A percentile compares a stretch with the other conserved stretches of the same genome.
Evolutionary conservation across 768 basidiomycete species (phyloP).

Genomic region (Rubroboletus satanas): DNA sequence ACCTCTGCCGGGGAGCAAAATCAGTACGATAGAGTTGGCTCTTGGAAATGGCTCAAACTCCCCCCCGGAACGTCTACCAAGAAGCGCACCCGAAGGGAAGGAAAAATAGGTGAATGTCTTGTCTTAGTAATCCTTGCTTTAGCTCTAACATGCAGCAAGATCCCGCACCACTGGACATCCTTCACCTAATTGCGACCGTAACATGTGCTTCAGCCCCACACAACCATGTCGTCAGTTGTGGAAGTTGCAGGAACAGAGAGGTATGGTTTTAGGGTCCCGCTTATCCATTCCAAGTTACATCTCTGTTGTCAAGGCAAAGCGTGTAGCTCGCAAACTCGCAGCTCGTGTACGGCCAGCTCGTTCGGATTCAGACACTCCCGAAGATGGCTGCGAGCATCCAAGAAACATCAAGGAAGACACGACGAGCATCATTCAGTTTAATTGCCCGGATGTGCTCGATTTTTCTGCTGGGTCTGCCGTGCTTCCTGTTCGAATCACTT

Average conservation of each 20-base stretch:
- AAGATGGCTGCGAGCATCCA: conserved; percentile 49
- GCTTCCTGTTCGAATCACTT: conserved; percentile 93
- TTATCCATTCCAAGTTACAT: conserved; percentile 6
- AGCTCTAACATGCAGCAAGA: conserved; percentile 43
- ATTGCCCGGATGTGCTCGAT: conserved; percentile 85
- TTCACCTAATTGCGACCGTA: conserved; percentile 69
- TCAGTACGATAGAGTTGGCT: conserved; percentile 79
- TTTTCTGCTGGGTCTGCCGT: conserved; percentile 83
- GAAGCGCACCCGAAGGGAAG: conserved; percentile 77
- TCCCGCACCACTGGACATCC: conserved; percentile 61
- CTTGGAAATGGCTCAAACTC: conserved; percentile 84
- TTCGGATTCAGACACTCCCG: conserved; percentile 68
- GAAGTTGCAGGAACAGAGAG: conserved; percentile 87
- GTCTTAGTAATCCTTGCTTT: background rate
- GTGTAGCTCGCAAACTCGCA: conserved; percentile 84
- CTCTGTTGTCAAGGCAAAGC: conserved; percentile 62
- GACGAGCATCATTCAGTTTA: conserved; percentile 90
- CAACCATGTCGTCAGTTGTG: conserved; percentile 73
- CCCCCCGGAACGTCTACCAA: conserved; percentile 83
- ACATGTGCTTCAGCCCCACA: conserved; percentile 80
- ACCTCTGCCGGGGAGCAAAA: conserved; percentile 53
- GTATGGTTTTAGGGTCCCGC: conserved; percentile 36
- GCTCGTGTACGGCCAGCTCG: conserved; percentile 75
- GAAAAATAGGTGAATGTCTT: conserved; percentile 61
- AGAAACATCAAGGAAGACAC: conserved; percentile 55